phyloP scores from a whole-genome alignment of 164 flowering plant genomes.

The Euptelea pleiosperma region DNA sequence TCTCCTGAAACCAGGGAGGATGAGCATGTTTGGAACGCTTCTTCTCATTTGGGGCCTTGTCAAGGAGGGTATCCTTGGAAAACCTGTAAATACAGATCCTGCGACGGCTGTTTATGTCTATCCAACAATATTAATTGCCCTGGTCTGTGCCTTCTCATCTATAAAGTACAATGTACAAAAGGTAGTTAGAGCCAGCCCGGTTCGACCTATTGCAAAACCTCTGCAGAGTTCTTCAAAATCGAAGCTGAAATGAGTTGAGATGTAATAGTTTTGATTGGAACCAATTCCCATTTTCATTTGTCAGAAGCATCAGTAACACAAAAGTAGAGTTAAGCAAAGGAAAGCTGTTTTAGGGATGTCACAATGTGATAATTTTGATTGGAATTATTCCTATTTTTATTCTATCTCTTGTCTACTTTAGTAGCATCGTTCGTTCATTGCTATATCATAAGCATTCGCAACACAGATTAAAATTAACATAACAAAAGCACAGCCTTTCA shows the following conservation, averaged over 20 bases:
- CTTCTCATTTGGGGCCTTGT: slow-evolving; percentile 87
- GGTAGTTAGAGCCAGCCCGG: slow-evolving; percentile 38
- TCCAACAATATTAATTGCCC: slow-evolving; percentile 80
- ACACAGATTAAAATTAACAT: not conserved
- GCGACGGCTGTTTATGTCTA: slow-evolving; percentile 63
- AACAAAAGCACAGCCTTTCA: not conserved
- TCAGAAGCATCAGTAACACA: slow-evolving; percentile 12
- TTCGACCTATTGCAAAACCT: slow-evolving; percentile 70
- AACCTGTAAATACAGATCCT: slow-evolving; percentile 67
- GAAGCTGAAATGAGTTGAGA: slow-evolving; percentile 74
- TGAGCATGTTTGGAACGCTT: slow-evolving; percentile 96
- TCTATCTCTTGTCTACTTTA: not conserved
- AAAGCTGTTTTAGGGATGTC: not conserved
- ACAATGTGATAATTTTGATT: not conserved
- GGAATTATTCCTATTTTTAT: not conserved
- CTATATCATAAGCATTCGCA: not conserved
- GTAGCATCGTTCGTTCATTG: not conserved
- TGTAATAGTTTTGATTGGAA: no score
- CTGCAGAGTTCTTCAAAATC: slow-evolving; percentile 76
- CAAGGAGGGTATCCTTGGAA: slow-evolving; percentile 83
- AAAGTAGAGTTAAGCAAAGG: not conserved
- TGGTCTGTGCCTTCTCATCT: slow-evolving; percentile 71
- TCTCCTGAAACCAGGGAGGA: slow-evolving; percentile 73
- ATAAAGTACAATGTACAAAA: slow-evolving; percentile 68
- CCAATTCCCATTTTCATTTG: no score